Evolutionary conservation across 2,329 filamentous ascomycete genomes (phyloP).

Genomic region (Curvularia sp.): DNA sequence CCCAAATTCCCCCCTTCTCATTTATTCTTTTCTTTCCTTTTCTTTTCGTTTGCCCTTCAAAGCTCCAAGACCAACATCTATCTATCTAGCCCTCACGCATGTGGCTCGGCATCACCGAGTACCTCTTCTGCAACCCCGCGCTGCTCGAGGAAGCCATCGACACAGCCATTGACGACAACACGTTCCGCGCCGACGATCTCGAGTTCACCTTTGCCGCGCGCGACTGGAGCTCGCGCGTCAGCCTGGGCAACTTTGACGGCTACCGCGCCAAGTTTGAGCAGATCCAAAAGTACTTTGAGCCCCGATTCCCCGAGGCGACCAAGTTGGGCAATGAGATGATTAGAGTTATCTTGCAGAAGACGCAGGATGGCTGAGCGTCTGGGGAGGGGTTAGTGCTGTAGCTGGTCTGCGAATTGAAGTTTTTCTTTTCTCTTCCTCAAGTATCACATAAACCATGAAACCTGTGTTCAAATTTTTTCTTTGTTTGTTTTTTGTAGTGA

Average conservation of each 20-base stretch:
- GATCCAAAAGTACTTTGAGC: slow-evolving; percentile 91
- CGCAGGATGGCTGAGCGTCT: slow-evolving; percentile 42
- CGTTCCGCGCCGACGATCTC: slow-evolving; percentile 92
- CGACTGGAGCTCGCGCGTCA: slow-evolving; percentile 94
- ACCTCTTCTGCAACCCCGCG: slow-evolving; percentile 83
- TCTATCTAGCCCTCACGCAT: slow-evolving; percentile 79
- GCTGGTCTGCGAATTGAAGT: too few species aligned
- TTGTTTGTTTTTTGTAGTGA: too few species aligned
- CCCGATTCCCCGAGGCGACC: slow-evolving; percentile 85
- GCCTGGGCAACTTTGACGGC: slow-evolving; percentile 87
- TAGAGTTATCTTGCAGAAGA: slow-evolving; percentile 88
- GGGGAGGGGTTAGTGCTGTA: not conserved
- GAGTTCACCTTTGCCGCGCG: slow-evolving; percentile 97
- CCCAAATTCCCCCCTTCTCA: too few species aligned
- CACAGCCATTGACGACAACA: slow-evolving; percentile 86
- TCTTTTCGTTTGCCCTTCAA: too few species aligned
- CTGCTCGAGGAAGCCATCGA: slow-evolving; percentile 84
- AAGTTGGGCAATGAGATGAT: slow-evolving; percentile 96
- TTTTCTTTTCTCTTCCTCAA: too few species aligned
- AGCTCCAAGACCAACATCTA: too few species aligned
- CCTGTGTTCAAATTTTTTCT: not conserved
- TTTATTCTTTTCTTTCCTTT: too few species aligned
- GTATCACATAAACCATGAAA: too few species aligned
- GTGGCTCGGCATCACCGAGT: slow-evolving; percentile 96
- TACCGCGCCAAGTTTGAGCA: slow-evolving; percentile 91